Base-by-base conservation (phyloP, 2,329 filamentous ascomycete species). In the Laburnicola sp. region DNA sequence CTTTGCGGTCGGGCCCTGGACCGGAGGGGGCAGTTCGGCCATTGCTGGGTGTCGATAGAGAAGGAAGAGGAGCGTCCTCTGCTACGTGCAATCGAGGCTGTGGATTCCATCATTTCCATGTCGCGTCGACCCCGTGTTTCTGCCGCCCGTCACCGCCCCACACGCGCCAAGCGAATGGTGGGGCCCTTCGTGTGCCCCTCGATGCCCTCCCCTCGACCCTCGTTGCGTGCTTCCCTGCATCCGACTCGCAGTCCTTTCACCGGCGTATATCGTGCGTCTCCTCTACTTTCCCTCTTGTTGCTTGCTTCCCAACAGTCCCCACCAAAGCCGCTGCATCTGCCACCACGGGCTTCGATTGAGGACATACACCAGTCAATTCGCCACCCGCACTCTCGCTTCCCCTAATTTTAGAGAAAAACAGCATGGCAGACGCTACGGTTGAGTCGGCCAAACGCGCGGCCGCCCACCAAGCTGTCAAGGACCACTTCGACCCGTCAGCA, bases 371-470 rank as follows among this genome's bases (percentile, higher is more conserved):
- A 37, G 53, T 54, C 57, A 54, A 59, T 57, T 58, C 32, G 42
- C 35, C 31, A 47, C 52, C 46, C 43, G 32, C 46, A 37, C 37
- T 40, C 34, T 44, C 36, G 41, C 48, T 27, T 36, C 23, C 37
- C 43, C 51, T 40, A 42, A 48, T 9, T 28, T 23, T 7, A n/a
- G 42, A 25, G 30, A 42, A 36, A 27, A 39, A 37, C 16, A 51
- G 40, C n/a, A 73, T 73, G 70, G 57, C 68, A 32, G 68, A 72
- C 58, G 53, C 58, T 35, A 58, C 45, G 23, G 73, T 92, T 59
- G 88, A 93, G 73, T 77, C 80, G 31, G 88, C 89, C 55, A 94
- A 94, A 75, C 83, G 85, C 64, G 81, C 83, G 36, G 89, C 89
- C 45, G 89, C 88, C 57, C 85, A 81, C 72, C 84, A 83, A 62